phyloP scores from a whole-genome alignment of 306 rosid species.

The Geum urbanum region DNA sequence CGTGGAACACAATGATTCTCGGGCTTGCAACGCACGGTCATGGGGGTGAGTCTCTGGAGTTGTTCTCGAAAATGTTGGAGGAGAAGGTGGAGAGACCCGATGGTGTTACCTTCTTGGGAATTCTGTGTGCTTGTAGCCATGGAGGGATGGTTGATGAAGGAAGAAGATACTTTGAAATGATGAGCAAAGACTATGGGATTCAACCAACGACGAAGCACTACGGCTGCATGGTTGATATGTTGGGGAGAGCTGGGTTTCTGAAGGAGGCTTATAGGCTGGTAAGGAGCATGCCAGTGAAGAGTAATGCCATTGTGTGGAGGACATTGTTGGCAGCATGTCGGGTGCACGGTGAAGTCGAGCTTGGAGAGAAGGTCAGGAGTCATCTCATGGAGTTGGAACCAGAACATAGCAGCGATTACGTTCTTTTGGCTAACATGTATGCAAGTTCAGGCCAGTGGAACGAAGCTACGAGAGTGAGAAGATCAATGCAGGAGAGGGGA shows the following conservation, averaged over 20 bases:
- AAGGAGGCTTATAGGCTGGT: conserved; percentile 59
- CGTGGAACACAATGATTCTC: conserved; percentile 80
- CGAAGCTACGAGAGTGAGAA: conserved; percentile 45
- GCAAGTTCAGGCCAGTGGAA: conserved; percentile 65
- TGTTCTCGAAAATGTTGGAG: conserved; percentile 46
- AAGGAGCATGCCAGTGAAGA: conserved; percentile 48
- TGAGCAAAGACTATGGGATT: conserved; percentile 43
- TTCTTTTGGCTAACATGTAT: conserved; percentile 68
- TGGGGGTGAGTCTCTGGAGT: conserved; percentile 42
- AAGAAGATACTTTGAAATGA: conserved; percentile 39
- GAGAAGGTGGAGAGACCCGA: conserved; percentile 48
- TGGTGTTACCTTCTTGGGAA: conserved; percentile 65
- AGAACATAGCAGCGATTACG: conserved; percentile 67
- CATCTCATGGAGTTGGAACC: conserved; percentile 54
- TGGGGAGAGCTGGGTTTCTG: conserved; percentile 69
- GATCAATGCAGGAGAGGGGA: conserved; percentile 39
- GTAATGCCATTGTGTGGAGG: conserved; percentile 79
- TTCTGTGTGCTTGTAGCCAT: conserved; percentile 67
- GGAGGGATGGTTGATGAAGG: conserved; percentile 67
- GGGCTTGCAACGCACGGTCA: conserved; percentile 66
- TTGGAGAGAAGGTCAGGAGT: conserved; percentile 61
- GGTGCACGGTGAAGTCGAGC: conserved; percentile 47
- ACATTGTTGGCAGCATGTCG: conserved; percentile 61
- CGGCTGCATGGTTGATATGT: conserved; percentile 74
- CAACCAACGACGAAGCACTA: conserved; percentile 72